These are phyloP conservation scores for Pseudognaphalium luteoalbum DNA, from an alignment of 129 eudicot genomes.

Conservation along the genomic window DNA sequence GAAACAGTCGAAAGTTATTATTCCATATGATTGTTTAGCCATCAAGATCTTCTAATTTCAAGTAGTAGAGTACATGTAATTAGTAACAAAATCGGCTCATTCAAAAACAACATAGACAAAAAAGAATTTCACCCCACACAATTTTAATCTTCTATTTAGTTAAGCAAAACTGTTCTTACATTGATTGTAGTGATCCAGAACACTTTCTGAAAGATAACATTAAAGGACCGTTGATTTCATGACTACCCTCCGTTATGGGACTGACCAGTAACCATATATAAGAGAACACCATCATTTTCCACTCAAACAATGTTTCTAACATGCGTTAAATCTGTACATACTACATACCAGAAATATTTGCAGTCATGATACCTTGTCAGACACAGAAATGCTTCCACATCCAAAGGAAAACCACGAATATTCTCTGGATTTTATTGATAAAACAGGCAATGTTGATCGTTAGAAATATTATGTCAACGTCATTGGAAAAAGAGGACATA, in stretches of 20 bases:
- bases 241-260: constrained; percentile 15
- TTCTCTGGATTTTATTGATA: constrained; percentile 11
- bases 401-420: neutral
- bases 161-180: constrained; percentile 18
- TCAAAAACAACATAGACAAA: neutral
- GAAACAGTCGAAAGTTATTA: no score
- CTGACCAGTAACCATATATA: constrained; percentile 10
- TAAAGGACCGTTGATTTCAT: constrained; percentile 10
- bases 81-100: neutral
- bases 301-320: constrained; percentile 14
- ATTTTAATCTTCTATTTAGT: constrained; percentile 7
- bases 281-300: constrained; percentile 23
- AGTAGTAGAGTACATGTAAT: no score
- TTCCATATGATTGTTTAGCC: no score
- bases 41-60: no score
- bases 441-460: neutral
- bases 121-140: constrained; percentile 13
- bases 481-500: constrained; percentile 1
- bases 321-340: constrained; percentile 29
- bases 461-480: neutral
- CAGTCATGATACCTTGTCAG: constrained; percentile 21
- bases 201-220: constrained; percentile 19
- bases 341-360: constrained; percentile 26
- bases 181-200: neutral
- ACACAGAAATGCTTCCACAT: constrained; percentile 1